Conservation (phyloP, 768 basidiomycete genomes). For the Mrakia blollopis region DNA sequence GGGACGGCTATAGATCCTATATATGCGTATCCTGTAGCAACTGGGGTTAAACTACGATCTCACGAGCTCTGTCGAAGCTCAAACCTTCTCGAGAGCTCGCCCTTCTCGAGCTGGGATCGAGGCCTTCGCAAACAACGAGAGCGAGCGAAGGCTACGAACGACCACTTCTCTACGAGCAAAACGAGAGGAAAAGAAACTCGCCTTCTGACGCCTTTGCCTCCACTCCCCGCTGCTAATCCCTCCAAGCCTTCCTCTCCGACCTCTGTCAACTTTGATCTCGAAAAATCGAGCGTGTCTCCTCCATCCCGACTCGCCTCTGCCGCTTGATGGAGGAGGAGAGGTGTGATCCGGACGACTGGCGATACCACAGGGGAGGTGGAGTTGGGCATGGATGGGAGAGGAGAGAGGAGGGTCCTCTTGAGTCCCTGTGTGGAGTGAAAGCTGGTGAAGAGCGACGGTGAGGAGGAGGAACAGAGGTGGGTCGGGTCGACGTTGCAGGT, state of each 20-base stretch:
- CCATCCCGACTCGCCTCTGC: conserved; percentile 57
- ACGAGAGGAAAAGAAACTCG: background rate
- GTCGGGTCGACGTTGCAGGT: background rate
- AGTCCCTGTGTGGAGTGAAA: background rate
- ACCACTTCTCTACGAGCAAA: no score
- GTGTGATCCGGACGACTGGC: conserved; percentile 45
- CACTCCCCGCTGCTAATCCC: background rate
- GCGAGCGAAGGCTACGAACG: no score
- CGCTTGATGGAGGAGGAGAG: conserved; percentile 12
- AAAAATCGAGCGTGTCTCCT: conserved; percentile 68
- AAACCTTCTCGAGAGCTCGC: no score
- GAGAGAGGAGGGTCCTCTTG: background rate
- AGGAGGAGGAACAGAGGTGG: background rate
- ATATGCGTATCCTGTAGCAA: no score
- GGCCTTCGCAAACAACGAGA: no score
- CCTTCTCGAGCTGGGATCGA: no score
- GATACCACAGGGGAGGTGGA: conserved; percentile 43
- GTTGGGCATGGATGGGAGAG: background rate
- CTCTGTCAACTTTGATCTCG: background rate
- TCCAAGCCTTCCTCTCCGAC: conserved; percentile 12
- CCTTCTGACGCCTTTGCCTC: conserved; percentile 22
- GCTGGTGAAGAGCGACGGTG: background rate
- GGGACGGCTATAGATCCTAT: no score
- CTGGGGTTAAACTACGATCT: no score
- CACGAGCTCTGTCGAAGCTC: no score